Percentiles rank a stretch among this genome's conserved stretches.
phyloP scores from a whole-genome alignment of 2,329 filamentous ascomycete species.

The Aspergillaceae sp. region DNA sequence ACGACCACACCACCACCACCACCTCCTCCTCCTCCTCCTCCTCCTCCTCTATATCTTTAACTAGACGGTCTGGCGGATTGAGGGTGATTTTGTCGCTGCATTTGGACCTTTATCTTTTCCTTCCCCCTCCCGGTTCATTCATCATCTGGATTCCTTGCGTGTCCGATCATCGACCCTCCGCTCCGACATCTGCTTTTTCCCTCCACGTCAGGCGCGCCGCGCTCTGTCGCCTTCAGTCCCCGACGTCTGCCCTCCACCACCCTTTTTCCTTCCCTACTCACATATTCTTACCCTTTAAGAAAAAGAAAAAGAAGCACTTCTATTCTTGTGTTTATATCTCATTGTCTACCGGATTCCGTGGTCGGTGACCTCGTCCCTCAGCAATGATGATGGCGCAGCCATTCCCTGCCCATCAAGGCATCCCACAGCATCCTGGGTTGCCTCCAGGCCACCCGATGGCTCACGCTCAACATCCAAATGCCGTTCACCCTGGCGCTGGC shows the following conservation, averaged over 20 bases:
- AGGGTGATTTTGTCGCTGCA: no score
- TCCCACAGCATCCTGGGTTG: constrained; percentile 50
- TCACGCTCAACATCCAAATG: constrained; percentile 48
- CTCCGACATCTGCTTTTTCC: constrained; percentile 13
- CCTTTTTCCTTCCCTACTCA: background rate
- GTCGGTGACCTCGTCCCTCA: constrained; percentile 27
- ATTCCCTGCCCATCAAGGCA: constrained; percentile 52
- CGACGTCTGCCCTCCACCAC: constrained; percentile 11
- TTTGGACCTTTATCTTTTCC: no score
- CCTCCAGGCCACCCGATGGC: constrained; percentile 55
- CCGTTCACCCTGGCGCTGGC: constrained; percentile 43
- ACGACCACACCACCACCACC: background rate
- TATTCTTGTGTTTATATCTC: background rate
- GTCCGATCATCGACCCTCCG: constrained; percentile 10
- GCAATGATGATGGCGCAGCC: constrained; percentile 49
- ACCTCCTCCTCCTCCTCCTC: background rate
- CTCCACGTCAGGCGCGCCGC: constrained; percentile 24
- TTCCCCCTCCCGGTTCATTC: no score
- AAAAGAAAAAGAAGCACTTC: background rate
- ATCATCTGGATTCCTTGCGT: no score
- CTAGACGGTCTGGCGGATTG: no score
- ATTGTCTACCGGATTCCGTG: constrained; percentile 15
- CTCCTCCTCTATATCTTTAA: no score
- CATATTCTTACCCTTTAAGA: background rate
- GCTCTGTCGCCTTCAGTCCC: constrained; percentile 9